A percentile compares a stretch with the other conserved stretches of the same genome.
phyloP scores from a whole-genome alignment of 805 yeast species.

The Nakazawaea pomicola region DNA sequence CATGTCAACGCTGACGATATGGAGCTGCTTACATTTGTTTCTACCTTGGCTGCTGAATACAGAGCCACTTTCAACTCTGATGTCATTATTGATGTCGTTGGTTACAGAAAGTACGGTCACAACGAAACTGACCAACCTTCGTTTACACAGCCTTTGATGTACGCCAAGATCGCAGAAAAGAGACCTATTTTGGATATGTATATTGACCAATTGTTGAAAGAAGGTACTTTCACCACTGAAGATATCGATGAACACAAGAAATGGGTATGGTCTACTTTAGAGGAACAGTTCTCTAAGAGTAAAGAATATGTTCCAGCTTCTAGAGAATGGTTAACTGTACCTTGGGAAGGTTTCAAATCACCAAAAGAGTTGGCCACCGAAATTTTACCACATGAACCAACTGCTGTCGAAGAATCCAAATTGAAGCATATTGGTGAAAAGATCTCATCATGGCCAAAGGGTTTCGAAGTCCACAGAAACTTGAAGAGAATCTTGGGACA shows the following conservation, averaged over 20 bases:
- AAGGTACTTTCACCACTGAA: constrained; percentile 83
- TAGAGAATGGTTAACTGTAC: constrained; percentile 96
- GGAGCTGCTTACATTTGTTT: constrained; percentile 86
- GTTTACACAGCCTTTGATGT: constrained; percentile 98
- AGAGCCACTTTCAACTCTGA: constrained; percentile 95
- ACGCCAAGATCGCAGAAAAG: constrained; percentile 84
- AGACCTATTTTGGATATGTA: constrained; percentile 84
- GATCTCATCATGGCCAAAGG: constrained; percentile 81
- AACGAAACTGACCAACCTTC: constrained; percentile 99
- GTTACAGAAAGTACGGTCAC: constrained; percentile 98
- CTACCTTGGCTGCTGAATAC: constrained; percentile 98
- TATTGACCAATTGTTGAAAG: constrained; percentile 70
- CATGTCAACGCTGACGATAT: constrained; percentile 98
- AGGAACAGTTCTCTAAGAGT: constrained; percentile 82
- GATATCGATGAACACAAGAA: constrained; percentile 94
- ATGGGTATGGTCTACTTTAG: constrained; percentile 96
- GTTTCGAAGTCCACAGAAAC: constrained; percentile 89
- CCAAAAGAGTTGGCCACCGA: constrained; percentile 96
- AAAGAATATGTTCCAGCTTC: constrained; percentile 88
- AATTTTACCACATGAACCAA: constrained; percentile 92
- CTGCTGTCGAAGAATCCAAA: constrained; percentile 70
- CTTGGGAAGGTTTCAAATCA: constrained; percentile 98
- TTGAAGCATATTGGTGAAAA: constrained; percentile 75
- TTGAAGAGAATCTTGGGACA: constrained; percentile 87
- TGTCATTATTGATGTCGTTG: constrained; percentile 93